These are phyloP conservation scores for Alternaria arbusti DNA, from an alignment of 2,329 filamentous ascomycete species.

Conservation along the genomic window DNA sequence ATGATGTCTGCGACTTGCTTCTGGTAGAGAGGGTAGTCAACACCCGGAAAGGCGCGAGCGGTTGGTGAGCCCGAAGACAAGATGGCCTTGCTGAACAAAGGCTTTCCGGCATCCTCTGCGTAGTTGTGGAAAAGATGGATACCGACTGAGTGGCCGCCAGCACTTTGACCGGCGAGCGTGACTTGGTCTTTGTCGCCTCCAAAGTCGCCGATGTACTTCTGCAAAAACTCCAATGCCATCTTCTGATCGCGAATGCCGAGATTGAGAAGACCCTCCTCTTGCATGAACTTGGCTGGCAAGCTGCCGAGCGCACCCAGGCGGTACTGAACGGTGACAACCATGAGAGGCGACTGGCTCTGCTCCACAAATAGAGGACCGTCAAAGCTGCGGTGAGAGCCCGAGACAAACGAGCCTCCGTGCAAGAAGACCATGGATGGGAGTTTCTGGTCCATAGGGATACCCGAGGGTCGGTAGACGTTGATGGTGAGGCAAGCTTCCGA, in stretches of 20 bases:
- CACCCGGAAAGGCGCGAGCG: slow-evolving; percentile 43
- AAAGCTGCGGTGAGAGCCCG: slow-evolving; percentile 38
- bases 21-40: slow-evolving; percentile 40
- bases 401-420: slow-evolving; percentile 42
- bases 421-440: slow-evolving; percentile 41
- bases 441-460: slow-evolving; percentile 33
- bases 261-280: slow-evolving; percentile 43
- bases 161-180: slow-evolving; percentile 51
- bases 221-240: slow-evolving; percentile 47
- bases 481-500: slow-evolving; percentile 45
- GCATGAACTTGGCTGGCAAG: slow-evolving; percentile 42
- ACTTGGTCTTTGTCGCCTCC: slow-evolving; percentile 50
- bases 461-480: slow-evolving; percentile 40
- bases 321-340: slow-evolving; percentile 46
- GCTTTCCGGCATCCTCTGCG: slow-evolving; percentile 35
- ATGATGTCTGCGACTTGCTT: slow-evolving; percentile 41
- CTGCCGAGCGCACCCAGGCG: slow-evolving; percentile 44
- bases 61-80: slow-evolving; percentile 45
- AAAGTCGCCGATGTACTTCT: slow-evolving; percentile 47
- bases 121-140: slow-evolving; percentile 48
- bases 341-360: slow-evolving; percentile 37
- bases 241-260: slow-evolving; percentile 41
- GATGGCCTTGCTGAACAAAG: slow-evolving; percentile 43
- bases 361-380: slow-evolving; percentile 45
- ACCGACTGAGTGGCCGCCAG: slow-evolving; percentile 47